Conservation (phyloP, 2,329 filamentous ascomycete species). For the Dactylellina haptotyla region DNA sequence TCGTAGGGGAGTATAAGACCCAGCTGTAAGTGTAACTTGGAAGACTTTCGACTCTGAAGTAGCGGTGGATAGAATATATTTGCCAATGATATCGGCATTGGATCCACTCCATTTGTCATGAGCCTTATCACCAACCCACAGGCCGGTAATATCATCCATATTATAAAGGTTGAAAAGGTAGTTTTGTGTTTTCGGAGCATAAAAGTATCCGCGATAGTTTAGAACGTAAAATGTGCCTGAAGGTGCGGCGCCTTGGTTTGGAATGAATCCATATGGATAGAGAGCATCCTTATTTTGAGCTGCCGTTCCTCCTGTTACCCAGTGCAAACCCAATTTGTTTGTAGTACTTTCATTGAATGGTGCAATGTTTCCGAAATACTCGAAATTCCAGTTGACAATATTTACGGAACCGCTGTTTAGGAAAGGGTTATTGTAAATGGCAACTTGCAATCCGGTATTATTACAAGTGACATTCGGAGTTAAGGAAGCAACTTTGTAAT, state of each 20-base stretch:
- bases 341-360: neutral
- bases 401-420: neutral
- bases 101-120: neutral
- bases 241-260: neutral
- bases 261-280: conserved; percentile 11
- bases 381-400: neutral
- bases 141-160: conserved; percentile 9
- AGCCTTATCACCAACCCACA: conserved; percentile 1
- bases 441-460: conserved; percentile 1
- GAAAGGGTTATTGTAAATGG: conserved; percentile 9
- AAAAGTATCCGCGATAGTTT: conserved; percentile 13
- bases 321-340: neutral
- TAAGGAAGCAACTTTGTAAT: neutral
- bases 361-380: neutral
- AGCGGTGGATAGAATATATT: neutral
- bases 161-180: conserved; percentile 7
- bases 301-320: neutral
- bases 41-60: neutral
- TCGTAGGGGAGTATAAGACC: neutral
- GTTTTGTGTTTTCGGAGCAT: conserved; percentile 15
- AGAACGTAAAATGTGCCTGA: conserved; percentile 1
- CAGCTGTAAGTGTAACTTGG: neutral
- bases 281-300: neutral
- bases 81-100: neutral
- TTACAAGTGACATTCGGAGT: neutral